These are phyloP conservation scores for Coprinopsis marcescibilis DNA, from an alignment of 768 basidiomycete species.

Conservation along the genomic window DNA sequence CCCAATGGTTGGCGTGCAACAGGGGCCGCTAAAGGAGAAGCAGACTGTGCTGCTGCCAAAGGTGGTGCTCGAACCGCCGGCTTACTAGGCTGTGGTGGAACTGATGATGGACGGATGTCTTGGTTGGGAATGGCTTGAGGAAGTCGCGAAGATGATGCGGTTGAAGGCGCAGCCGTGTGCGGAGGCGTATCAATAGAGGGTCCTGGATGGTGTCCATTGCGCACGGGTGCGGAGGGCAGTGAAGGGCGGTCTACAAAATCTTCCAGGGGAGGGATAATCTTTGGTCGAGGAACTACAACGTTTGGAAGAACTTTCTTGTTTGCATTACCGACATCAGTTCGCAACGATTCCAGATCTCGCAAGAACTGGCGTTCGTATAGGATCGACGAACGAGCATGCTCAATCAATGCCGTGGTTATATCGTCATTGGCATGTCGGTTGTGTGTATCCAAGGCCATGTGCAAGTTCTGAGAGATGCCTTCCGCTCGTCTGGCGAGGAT, in stretches of 20 bases:
- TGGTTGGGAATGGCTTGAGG: slow-evolving; percentile 5
- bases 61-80: slow-evolving; percentile 3
- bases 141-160: slow-evolving; percentile 12
- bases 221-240: slow-evolving; percentile 25
- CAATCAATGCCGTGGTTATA: slow-evolving; percentile 81
- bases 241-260: slow-evolving; percentile 39
- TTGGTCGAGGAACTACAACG: slow-evolving; percentile 53
- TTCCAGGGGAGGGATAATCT: slow-evolving; percentile 57
- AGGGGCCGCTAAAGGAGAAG: slow-evolving; percentile 19
- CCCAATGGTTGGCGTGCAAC: slow-evolving; percentile 25
- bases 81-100: not conserved
- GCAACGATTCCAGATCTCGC: slow-evolving; percentile 81
- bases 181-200: slow-evolving; percentile 27
- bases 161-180: slow-evolving; percentile 24
- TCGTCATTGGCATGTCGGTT: slow-evolving; percentile 87
- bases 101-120: slow-evolving; percentile 1
- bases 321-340: slow-evolving; percentile 67
- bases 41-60: not conserved
- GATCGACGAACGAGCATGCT: slow-evolving; percentile 87
- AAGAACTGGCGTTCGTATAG: slow-evolving; percentile 89
- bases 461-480: slow-evolving; percentile 91
- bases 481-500: slow-evolving; percentile 79
- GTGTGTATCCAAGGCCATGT: slow-evolving; percentile 79
- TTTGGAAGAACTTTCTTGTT: slow-evolving; percentile 51
- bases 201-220: slow-evolving; percentile 28